phyloP scores from a whole-genome alignment of 1,284 basidiomycete species.

The Moniliophthora roreri region DNA sequence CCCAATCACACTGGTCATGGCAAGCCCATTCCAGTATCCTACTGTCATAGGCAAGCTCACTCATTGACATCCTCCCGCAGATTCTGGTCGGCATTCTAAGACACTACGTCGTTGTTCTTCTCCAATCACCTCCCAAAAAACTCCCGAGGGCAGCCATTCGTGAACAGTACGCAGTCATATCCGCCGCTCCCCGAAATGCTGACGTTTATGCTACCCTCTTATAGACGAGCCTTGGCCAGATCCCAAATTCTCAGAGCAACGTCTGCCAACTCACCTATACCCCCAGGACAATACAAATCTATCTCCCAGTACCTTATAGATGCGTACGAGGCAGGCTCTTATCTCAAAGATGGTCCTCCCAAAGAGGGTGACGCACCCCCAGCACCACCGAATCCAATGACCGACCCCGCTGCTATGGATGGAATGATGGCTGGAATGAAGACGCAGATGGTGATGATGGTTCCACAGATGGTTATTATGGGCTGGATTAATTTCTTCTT shows the following conservation, averaged over 20 bases:
- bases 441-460: slow-evolving; percentile 98
- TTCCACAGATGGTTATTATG: slow-evolving; percentile 98
- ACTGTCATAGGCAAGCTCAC: slow-evolving; percentile 8
- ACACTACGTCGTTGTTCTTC: slow-evolving; percentile 89
- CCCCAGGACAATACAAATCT: slow-evolving; percentile 70
- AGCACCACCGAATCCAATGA: slow-evolving; percentile 71
- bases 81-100: slow-evolving; percentile 92
- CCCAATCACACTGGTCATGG: slow-evolving; percentile 98
- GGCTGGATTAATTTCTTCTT: slow-evolving; percentile 99
- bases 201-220: slow-evolving; percentile 8
- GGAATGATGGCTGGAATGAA: slow-evolving; percentile 99
- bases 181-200: background rate
- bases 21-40: slow-evolving; percentile 34
- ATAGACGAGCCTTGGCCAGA: slow-evolving; percentile 81
- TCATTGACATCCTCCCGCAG: slow-evolving; percentile 42
- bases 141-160: slow-evolving; percentile 76
- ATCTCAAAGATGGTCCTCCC: slow-evolving; percentile 82
- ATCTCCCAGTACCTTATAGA: slow-evolving; percentile 74
- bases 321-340: slow-evolving; percentile 74
- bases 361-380: slow-evolving; percentile 56
- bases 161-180: slow-evolving; percentile 78
- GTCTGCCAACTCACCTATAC: slow-evolving; percentile 78
- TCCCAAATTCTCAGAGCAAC: slow-evolving; percentile 83
- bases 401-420: slow-evolving; percentile 92
- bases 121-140: slow-evolving; percentile 87